Base-by-base conservation (phyloP, 1,139 yeast genomes). In the Yamadazyma dendronema region DNA sequence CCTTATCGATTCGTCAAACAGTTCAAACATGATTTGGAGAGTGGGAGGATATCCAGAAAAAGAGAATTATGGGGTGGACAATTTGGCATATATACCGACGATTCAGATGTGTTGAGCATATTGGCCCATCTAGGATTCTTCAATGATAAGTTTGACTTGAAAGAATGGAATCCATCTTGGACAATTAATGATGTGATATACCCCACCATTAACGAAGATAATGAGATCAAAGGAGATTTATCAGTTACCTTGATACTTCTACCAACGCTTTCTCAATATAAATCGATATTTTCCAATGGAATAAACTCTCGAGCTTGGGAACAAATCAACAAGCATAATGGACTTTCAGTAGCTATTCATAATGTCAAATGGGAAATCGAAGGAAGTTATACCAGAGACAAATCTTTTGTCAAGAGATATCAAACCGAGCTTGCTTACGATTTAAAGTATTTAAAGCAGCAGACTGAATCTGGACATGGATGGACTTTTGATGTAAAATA, bases 41-140 rank as follows among this genome's bases (percentile, higher is more conserved):
- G 61, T 21, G 65, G 69, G 27, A 62, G 68, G 12, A 55, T 54
- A 13, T 38, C 47, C 14, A 34, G 47, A 28, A 69, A 75, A 42
- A 65, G 95, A 30, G 76, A 77, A 38, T 53, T 89, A 2, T 92
- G 97, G 97, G 98, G 98, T 2, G 87, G 96, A 0, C 89, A 84
- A 36, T 54, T 66, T 24, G 74, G 74, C 2, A 68, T 92, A 3
- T 92, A 90, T 59, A 86, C 97, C 1, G 97, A 92, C 58, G 98
- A 92, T 59, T 84, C 95, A 1, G 96, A 92, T 56, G 65, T 90
- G 3, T 72, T 92, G 30, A 72, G 86, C 3, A 84, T 82, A 0
- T 62, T 90, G 41, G 74, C 79, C 43, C 97, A 92, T 53, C 62
- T 77, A 43, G 97, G 96, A 0, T 66, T 82, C 19, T 68, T 86